Conservation (phyloP, 352 stramenopile genomes). For the Phytophthora quininea region DNA sequence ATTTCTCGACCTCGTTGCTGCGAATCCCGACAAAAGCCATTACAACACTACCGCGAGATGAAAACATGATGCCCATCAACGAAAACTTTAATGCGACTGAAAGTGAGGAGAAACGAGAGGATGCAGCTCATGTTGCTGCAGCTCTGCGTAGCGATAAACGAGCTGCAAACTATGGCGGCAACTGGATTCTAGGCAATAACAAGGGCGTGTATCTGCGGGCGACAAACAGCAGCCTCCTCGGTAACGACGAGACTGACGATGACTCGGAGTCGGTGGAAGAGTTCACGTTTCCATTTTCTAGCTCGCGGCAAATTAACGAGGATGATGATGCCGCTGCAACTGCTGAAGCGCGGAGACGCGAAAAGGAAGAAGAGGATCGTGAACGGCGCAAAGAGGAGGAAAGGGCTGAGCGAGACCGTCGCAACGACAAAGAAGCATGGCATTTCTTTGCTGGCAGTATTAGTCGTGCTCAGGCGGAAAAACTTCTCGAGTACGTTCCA, state of each 20-base stretch:
- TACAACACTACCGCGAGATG: constrained; percentile 76
- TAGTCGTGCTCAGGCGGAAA: constrained; percentile 64
- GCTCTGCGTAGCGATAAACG: constrained; percentile 18
- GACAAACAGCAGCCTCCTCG: constrained; percentile 74
- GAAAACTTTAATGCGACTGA: constrained; percentile 37
- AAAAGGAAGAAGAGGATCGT: constrained; percentile 44
- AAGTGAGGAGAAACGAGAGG: constrained; percentile 16
- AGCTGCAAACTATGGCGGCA: constrained; percentile 56
- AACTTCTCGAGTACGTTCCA: constrained; percentile 59
- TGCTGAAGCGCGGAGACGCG: constrained; percentile 29
- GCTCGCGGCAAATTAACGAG: constrained; percentile 35
- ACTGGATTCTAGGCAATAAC: constrained; percentile 83
- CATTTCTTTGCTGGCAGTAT: constrained; percentile 85
- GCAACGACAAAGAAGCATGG: constrained; percentile 74
- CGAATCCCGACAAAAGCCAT: constrained; percentile 78
- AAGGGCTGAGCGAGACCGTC: constrained; percentile 41
- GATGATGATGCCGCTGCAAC: constrained; percentile 40
- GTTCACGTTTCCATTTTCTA: constrained; percentile 56
- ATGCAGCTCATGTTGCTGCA: constrained; percentile 1
- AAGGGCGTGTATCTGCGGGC: constrained; percentile 79
- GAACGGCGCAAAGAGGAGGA: constrained; percentile 43
- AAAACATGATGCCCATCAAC: constrained; percentile 53
- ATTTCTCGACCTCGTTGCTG: constrained; percentile 70
- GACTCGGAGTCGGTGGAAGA: constrained; percentile 59
- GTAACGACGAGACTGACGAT: constrained; percentile 66